These are phyloP conservation scores for Trametes villosa DNA, from an alignment of 768 basidiomycete genomes.

Conservation along the genomic window DNA sequence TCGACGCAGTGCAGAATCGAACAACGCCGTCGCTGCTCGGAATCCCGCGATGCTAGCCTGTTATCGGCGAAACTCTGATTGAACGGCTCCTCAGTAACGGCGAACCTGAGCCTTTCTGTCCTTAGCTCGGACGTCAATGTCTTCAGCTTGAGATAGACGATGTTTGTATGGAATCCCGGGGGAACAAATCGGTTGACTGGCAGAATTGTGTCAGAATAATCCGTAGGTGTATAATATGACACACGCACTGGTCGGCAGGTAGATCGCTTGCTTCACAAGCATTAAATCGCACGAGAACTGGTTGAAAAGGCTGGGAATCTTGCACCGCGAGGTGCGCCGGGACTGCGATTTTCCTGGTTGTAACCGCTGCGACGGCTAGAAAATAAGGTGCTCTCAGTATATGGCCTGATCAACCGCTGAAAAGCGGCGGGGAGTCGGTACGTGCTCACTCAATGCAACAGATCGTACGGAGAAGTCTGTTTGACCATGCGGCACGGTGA, in stretches of 20 bases:
- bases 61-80: background rate
- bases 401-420: background rate
- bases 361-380: background rate
- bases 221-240: too few relatives aligned
- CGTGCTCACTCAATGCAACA: background rate
- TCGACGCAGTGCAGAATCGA: background rate
- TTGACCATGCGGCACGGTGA: background rate
- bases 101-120: background rate
- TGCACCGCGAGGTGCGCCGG: background rate
- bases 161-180: background rate
- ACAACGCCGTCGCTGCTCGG: background rate
- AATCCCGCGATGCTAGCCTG: slow-evolving; percentile 6
- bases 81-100: background rate
- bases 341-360: background rate
- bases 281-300: background rate
- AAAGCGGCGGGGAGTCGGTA: background rate
- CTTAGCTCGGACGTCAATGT: background rate
- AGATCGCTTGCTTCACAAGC: background rate
- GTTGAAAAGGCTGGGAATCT: background rate
- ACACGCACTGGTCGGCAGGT: too few relatives aligned
- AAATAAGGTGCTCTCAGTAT: background rate
- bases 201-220: background rate
- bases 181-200: background rate
- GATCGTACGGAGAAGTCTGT: background rate
- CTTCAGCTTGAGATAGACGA: background rate